phyloP scores from a whole-genome alignment of 805 yeast genomes.

The Cyberlindnera galapagoensis region DNA sequence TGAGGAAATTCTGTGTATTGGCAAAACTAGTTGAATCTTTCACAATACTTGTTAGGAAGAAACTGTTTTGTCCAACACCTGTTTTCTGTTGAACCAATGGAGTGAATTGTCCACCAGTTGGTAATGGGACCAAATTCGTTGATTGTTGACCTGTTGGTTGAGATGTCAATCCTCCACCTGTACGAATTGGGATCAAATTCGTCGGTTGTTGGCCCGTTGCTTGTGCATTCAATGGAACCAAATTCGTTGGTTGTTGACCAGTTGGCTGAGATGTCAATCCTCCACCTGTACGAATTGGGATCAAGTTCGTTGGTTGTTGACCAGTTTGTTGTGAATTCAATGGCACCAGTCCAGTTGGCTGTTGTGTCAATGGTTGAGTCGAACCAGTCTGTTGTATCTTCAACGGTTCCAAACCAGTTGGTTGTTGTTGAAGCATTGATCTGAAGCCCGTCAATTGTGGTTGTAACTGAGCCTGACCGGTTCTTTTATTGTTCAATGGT shows the following conservation, averaged over 20 bases:
- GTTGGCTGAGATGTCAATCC: slow-evolving; percentile 50
- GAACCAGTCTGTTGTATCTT: slow-evolving; percentile 12
- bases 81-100: slow-evolving; percentile 38
- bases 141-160: slow-evolving; percentile 51
- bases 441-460: slow-evolving; percentile 64
- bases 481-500: slow-evolving; percentile 21
- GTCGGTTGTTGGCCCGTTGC: slow-evolving; percentile 17
- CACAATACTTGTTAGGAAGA: slow-evolving; percentile 45
- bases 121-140: slow-evolving; percentile 3
- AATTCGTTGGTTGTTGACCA: slow-evolving; percentile 29
- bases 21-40: slow-evolving; percentile 43
- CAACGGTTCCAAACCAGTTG: slow-evolving; percentile 56
- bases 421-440: slow-evolving; percentile 39
- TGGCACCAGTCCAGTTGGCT: slow-evolving; percentile 29
- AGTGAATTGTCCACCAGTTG: slow-evolving; percentile 9
- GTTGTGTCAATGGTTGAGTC: slow-evolving; percentile 22
- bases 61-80: slow-evolving; percentile 37
- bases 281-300: slow-evolving; percentile 21
- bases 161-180: slow-evolving; percentile 31
- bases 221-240: slow-evolving; percentile 24
- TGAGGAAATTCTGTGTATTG: slow-evolving; percentile 23
- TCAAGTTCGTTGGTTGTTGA: slow-evolving; percentile 8
- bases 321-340: slow-evolving; percentile 19
- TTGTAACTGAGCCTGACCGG: slow-evolving; percentile 26
- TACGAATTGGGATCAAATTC: slow-evolving; percentile 8